Conservation (phyloP, 2,329 filamentous ascomycete species). For the Ceratocystis lukuohia region DNA sequence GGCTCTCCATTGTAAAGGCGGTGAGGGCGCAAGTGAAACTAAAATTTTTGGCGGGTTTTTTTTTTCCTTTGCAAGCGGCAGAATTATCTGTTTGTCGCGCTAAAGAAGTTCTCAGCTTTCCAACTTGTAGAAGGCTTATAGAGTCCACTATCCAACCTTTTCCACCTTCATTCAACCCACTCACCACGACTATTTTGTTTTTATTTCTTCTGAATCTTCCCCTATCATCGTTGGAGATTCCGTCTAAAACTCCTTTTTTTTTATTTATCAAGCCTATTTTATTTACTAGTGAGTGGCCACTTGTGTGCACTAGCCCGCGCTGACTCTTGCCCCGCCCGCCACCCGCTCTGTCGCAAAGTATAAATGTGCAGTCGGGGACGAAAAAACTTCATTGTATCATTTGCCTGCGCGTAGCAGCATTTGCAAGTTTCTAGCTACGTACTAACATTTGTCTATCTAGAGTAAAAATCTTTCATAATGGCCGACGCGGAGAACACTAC, state of each 20-base stretch:
- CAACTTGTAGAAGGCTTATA: not conserved
- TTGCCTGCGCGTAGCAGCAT: not conserved
- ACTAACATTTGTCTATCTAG: not conserved
- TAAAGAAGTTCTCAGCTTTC: slow-evolving; percentile 13
- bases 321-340: slow-evolving; percentile 17
- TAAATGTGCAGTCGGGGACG: not conserved
- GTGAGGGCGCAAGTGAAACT: slow-evolving; percentile 19
- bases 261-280: not conserved
- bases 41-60: slow-evolving; percentile 19
- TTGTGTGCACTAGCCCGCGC: not conserved
- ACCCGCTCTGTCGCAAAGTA: slow-evolving; percentile 17
- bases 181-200: not conserved
- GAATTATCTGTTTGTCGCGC: slow-evolving; percentile 16
- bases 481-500: slow-evolving; percentile 18
- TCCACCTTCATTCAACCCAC: slow-evolving; percentile 1
- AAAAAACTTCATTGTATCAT: slow-evolving; percentile 14
- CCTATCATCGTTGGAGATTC: not conserved
- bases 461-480: slow-evolving; percentile 8
- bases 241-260: not conserved
- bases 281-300: not conserved
- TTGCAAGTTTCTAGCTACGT: not conserved
- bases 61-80: slow-evolving; percentile 18
- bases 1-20: slow-evolving; percentile 9
- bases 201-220: not conserved
- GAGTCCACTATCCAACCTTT: not conserved